Conservation (phyloP, 2,329 filamentous ascomycete species). For the Alternaria gaisen region DNA sequence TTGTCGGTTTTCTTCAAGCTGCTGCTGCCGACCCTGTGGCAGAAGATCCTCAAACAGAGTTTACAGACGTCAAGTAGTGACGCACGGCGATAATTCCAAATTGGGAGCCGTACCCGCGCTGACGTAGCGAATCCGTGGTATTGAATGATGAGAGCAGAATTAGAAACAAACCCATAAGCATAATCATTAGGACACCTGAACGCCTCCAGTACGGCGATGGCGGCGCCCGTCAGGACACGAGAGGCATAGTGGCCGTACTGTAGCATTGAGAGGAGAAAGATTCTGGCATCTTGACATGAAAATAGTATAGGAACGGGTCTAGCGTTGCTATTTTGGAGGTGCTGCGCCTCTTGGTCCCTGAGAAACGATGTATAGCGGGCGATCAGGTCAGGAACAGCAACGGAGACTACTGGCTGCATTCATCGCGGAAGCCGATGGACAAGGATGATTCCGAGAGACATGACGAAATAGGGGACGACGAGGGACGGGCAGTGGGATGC, state of each 20-base stretch:
- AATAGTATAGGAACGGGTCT: slow-evolving; percentile 28
- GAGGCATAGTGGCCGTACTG: slow-evolving; percentile 22
- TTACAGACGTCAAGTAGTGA: slow-evolving; percentile 21
- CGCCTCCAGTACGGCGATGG: slow-evolving; percentile 18
- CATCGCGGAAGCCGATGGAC: slow-evolving; percentile 25
- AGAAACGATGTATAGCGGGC: slow-evolving; percentile 35
- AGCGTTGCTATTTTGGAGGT: slow-evolving; percentile 47
- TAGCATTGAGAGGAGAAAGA: slow-evolving; percentile 28
- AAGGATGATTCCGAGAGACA: slow-evolving; percentile 22
- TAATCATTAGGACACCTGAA: not conserved
- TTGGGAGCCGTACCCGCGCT: slow-evolving; percentile 21
- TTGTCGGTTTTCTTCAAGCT: not conserved
- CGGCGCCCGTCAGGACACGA: slow-evolving; percentile 21
- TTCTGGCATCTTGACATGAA: slow-evolving; percentile 21
- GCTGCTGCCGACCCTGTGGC: not conserved
- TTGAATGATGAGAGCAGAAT: slow-evolving; percentile 25
- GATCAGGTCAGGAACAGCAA: slow-evolving; percentile 45
- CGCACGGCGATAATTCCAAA: slow-evolving; percentile 21
- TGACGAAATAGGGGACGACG: slow-evolving; percentile 44
- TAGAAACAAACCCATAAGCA: slow-evolving; percentile 22
- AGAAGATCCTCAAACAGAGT: slow-evolving; percentile 2
- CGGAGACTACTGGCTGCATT: slow-evolving; percentile 31
- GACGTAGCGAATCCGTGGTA: slow-evolving; percentile 28
- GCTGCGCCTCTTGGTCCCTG: slow-evolving; percentile 45
- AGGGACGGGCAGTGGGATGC: slow-evolving; percentile 23